Conservation (phyloP, 2,329 filamentous ascomycete genomes). For the Penicillium janthinellum region DNA sequence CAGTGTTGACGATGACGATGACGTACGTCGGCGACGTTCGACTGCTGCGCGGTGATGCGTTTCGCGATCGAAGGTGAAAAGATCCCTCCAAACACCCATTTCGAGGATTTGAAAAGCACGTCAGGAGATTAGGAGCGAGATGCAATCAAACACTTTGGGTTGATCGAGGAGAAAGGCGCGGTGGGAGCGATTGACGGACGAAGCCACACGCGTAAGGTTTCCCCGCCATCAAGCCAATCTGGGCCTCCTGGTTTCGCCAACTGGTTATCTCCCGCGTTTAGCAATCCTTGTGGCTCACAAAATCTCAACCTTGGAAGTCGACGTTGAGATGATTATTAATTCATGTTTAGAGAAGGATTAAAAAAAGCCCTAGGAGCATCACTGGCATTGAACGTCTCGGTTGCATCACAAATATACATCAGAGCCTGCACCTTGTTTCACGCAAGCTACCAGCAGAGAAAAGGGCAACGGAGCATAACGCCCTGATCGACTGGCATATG, state of each 20-base stretch:
- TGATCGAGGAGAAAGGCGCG: background rate
- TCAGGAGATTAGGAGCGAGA: background rate
- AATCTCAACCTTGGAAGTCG: background rate
- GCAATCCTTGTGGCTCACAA: background rate
- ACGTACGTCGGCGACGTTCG: constrained; percentile 47
- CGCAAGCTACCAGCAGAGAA: constrained; percentile 8
- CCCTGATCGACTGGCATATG: constrained; percentile 20
- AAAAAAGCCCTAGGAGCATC: constrained; percentile 20
- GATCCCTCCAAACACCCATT: constrained; percentile 44
- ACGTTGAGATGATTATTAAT: background rate
- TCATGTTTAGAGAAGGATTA: background rate
- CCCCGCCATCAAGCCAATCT: constrained; percentile 5
- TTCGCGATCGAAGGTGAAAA: constrained; percentile 34
- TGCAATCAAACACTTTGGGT: background rate
- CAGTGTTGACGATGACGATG: constrained; percentile 25
- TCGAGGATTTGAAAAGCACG: background rate
- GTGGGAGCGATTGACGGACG: constrained; percentile 6
- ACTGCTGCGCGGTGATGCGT: constrained; percentile 37
- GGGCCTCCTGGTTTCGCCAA: background rate
- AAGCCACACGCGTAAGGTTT: constrained; percentile 13
- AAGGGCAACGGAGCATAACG: constrained; percentile 14
- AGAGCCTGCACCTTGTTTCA: constrained; percentile 31
- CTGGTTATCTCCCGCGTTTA: background rate
- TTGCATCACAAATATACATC: constrained; percentile 40
- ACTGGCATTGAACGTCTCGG: constrained; percentile 31